These are phyloP conservation scores for Oidium heveae DNA, from an alignment of 2,329 filamentous ascomycete species.

Conservation along the genomic window DNA sequence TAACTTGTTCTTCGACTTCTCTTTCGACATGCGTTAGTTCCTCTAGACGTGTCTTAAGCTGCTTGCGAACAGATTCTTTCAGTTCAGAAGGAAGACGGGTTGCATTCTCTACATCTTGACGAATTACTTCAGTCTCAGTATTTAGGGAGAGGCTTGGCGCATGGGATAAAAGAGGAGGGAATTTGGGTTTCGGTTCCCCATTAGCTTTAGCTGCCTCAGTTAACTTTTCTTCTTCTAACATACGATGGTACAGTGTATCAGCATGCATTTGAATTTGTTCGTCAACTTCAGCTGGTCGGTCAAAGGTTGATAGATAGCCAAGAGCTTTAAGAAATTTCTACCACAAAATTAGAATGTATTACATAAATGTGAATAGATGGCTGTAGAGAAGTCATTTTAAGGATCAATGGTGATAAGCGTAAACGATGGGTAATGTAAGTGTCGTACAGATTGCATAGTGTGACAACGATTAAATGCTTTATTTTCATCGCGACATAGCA, in stretches of 20 bases:
- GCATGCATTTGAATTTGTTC: constrained; percentile 92
- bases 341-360: neutral
- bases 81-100: constrained; percentile 11
- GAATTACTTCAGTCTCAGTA: constrained; percentile 1
- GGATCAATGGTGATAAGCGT: too few species aligned
- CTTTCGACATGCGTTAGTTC: constrained; percentile 32
- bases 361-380: constrained; percentile 1
- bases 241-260: constrained; percentile 67
- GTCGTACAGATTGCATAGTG: constrained; percentile 51
- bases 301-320: constrained; percentile 51
- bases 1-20: constrained; percentile 34
- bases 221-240: constrained; percentile 56
- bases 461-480: constrained; percentile 66
- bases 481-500: constrained; percentile 60
- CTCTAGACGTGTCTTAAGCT: constrained; percentile 28
- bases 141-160: constrained; percentile 2
- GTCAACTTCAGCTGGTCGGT: constrained; percentile 40
- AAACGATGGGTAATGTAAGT: neutral
- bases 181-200: constrained; percentile 30
- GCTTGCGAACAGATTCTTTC: constrained; percentile 23
- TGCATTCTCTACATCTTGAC: constrained; percentile 5
- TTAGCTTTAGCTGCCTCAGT: constrained; percentile 44
- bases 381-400: too few species aligned
- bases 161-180: constrained; percentile 26
- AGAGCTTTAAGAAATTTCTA: constrained; percentile 74